Evolutionary conservation across 768 basidiomycete species (phyloP), one percentile per base, ranked within the genome.

Genomic region (Mycena kentingensis): DNA sequence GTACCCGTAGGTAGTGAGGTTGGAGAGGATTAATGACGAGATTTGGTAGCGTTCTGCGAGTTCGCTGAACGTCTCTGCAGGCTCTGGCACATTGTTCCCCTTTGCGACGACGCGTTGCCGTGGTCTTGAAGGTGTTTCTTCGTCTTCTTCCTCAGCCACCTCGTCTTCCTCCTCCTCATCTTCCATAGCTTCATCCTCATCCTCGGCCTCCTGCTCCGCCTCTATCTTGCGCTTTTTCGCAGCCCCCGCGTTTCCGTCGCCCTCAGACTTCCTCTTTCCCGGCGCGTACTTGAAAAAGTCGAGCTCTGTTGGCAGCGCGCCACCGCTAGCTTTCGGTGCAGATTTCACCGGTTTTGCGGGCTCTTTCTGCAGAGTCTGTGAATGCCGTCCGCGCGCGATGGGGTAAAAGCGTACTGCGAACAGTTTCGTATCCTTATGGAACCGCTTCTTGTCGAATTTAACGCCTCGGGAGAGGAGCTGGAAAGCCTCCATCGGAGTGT

Each of bases 281-380:
- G 72, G 78, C 2, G 88, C 85, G 55, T 92, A 93, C 62, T 88
- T 93, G 73, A 98, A 98, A 69, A 96, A 95, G 67, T 98, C 93
- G 6, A 98, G 78, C 62, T 89, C 90, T 2, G 75, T 60, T 2
- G 89, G 93, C 38, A 94, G 78, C 51, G 80, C 81, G 8, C 71
- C 74, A n/a, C 70, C 19, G 31, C 26, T 8, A 46, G 16, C 49
- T 31, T 36, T 31, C 49, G 29, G 64, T 50, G 55, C 57, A 63
- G 27, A 53, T 54, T 52, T 65, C 60, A n/a, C n/a, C n/a, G 63
- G 55, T 61, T 54, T 59, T 8, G 51, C 27, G 27, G 37, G 26
- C 46, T 50, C 50, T 53, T 60, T 60, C 58, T 60, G 38, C 6
- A 36, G 15, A 13, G 26, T n/a, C 18, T 51, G 24, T 48, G 34